These are phyloP conservation scores for Microglena sp. DNA, from an alignment of 139 green algal genomes.

Conservation along the genomic window DNA sequence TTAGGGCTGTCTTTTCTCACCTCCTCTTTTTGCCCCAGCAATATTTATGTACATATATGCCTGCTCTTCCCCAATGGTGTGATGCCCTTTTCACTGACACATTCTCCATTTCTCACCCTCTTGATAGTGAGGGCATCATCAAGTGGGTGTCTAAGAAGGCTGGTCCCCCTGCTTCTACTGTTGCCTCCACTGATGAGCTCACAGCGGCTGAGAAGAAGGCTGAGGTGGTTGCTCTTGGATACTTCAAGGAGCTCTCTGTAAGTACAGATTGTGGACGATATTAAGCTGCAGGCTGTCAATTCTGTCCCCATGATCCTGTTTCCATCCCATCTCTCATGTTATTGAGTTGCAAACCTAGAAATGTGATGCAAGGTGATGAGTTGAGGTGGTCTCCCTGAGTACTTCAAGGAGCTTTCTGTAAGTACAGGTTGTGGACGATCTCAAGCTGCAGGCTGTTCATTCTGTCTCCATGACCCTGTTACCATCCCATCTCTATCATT, in stretches of 20 bases:
- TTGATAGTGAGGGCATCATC: slow-evolving; percentile 61
- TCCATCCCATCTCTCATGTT: background rate
- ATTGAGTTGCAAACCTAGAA: too few species aligned
- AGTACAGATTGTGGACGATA: background rate
- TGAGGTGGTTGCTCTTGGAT: slow-evolving; percentile 52
- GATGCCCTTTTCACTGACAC: background rate
- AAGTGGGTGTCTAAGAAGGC: slow-evolving; percentile 84
- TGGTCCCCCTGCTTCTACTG: slow-evolving; percentile 54
- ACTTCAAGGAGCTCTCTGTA: slow-evolving; percentile 57
- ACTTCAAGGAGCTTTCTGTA: slow-evolving; percentile 57
- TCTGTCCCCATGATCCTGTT: background rate
- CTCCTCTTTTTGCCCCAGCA: too few species aligned
- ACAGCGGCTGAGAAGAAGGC: slow-evolving; percentile 34
- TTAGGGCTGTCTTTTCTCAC: too few species aligned
- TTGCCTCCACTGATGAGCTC: slow-evolving; percentile 38
- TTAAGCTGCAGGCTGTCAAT: background rate
- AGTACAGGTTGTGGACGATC: background rate
- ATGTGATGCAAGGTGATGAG: too few species aligned
- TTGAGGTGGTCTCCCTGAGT: slow-evolving; percentile 53
- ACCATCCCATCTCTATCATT: background rate
- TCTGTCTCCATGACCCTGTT: background rate
- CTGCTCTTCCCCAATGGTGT: background rate
- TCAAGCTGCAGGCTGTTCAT: background rate
- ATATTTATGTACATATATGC: background rate
- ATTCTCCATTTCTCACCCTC: background rate